Base-by-base conservation (phyloP, 202 grass and related monocot genomes). In the Panicum hallii region DNA sequence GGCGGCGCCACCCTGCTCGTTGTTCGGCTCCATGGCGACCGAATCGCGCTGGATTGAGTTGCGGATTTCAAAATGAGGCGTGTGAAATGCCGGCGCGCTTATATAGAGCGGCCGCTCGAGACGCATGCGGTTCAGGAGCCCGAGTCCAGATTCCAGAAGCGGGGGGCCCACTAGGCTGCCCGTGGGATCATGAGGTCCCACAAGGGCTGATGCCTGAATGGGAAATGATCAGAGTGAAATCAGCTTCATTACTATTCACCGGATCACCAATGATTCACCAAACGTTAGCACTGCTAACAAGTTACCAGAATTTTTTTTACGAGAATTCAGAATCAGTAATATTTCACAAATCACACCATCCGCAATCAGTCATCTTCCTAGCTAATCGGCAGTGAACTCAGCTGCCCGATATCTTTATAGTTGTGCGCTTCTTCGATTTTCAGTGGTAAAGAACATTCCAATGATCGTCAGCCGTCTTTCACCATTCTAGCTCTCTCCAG, bases 401-500 rank as follows among this genome's bases (percentile, higher is more conserved):
- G 82, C 8, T 66, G 70, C 44, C 15, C n/a, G 6, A 7, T 30
- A 19, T 46, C 50, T 60, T 34, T 55, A 11, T 10, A 16, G 7
- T 49, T 50, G 36, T 26, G 3, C 30, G 5, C 0, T 32, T 9
- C 17, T 70, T 44, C 14, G 38, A 8, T 34, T 30, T 60, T 60
- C 7, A 32, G 79, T 57, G 20, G 12, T 53, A 67, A 67, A 30
- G 40, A 66, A 5, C 69, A 56, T 60, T 41, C 42, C 16, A 44
- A 16, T 43, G 40, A 58, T 67, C 41, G 70, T 86, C 85, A 89
- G 52, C 88, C 79, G 34, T 81, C 84, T 62, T 90, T 94, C 64
- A 70, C 73, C 85, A 94, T 89, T 81, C 89, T 68, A 46, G 90
- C 78, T 80, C 86, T 91, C 74, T 94, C 93, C 19, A 94, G 79